Evolutionary conservation across 108 stramenopile species (phyloP).

Genomic region (Cyclotella kingstonii): DNA sequence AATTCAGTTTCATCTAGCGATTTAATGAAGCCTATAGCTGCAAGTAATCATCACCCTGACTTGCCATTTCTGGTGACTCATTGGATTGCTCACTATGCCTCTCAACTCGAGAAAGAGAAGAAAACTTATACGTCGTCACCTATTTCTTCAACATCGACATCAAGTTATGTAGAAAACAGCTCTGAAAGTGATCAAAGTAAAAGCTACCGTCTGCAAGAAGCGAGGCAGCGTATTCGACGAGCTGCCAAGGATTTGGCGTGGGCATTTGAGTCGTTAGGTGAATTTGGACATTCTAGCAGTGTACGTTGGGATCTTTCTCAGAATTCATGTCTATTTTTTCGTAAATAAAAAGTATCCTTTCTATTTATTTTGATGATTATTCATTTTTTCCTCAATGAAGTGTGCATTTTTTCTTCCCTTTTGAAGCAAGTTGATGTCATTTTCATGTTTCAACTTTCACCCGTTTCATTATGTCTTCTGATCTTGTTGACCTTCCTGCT

Average conservation of each 20-base stretch:
- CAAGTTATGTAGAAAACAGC: not conserved
- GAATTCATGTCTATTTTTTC: not conserved
- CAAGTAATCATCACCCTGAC: slow-evolving; percentile 33
- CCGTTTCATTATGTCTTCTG: not conserved
- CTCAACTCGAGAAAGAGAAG: no score
- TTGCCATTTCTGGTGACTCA: slow-evolving; percentile 81
- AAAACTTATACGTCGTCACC: no score
- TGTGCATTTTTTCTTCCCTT: no score
- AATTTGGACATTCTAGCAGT: slow-evolving; percentile 57
- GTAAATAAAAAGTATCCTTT: no score
- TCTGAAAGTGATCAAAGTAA: not conserved
- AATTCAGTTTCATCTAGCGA: no score
- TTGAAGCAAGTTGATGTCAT: no score
- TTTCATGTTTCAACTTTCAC: no score
- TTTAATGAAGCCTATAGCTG: no score
- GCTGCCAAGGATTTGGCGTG: slow-evolving; percentile 66
- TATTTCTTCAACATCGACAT: not conserved
- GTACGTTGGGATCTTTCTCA: slow-evolving; percentile 8
- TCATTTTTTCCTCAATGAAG: no score
- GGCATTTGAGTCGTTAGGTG: slow-evolving; percentile 71
- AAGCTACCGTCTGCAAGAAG: no score
- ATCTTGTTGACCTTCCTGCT: not conserved
- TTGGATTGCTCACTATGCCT: slow-evolving; percentile 64
- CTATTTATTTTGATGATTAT: not conserved
- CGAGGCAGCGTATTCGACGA: slow-evolving; percentile 46